Base-by-base conservation (phyloP, 108 stramenopile genomes). In the Schizochytrium sp. region DNA sequence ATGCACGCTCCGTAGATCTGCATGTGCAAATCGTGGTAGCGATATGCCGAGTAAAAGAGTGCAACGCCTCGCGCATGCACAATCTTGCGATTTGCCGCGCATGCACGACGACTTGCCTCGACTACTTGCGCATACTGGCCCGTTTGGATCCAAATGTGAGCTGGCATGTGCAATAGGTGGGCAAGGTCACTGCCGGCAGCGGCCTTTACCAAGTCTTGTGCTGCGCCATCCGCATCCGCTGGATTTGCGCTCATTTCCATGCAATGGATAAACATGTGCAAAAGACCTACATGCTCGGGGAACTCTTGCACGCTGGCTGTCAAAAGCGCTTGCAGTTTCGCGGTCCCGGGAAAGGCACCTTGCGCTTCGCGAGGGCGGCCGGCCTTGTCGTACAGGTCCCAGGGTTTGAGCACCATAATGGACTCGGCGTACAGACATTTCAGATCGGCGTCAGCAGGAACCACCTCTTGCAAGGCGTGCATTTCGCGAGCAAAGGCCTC, bases 21-120 rank as follows among this genome's bases (percentile, higher is more conserved):
- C 76, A 83, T 83, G 76, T 83, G 76, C 51, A 53, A 6, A 23
- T 83, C 76, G 28, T 83, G 76, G 76, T 53, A 83, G 1, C 76
- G 45, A 28, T 83, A 83, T 45, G 25, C 51, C 0, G 76, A n/a
- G 51, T 34, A 83, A 53, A 83, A 83, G 48, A 45, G 44, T 23
- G 6, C 76, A 6, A 53, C 25, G 51, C 48, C 51, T 12, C 76
- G 76, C n/a, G n/a, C 25, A 6, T 21, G 43, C 19, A 53, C 25
- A 34, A 53, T 45, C 48, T 12, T 23, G 45, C 76, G 45, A 53
- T 83, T 53, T 23, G 51, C 76, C 2, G 48, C 51, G 51, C n/a
- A 8, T 3, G 76, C 76, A 45, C n/a, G 48, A 6, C n/a, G 19
- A 53, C 51, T 83, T 8, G 23, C 19, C 28, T 53, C 76, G 19